phyloP scores from a whole-genome alignment of 1,284 basidiomycete species.

The Pseudozyma sp. region DNA sequence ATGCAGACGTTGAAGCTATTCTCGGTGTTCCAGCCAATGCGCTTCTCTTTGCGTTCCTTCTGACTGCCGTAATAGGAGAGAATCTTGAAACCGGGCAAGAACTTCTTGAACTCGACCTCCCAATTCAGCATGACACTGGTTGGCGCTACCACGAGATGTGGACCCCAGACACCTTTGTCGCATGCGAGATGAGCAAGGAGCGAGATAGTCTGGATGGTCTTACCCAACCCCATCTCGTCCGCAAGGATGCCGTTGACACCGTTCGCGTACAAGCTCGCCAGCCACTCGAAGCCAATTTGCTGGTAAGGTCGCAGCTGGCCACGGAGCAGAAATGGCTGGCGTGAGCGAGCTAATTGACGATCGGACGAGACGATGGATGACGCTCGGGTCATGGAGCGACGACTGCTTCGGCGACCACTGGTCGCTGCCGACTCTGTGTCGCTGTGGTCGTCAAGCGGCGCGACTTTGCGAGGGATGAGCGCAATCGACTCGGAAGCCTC shows the following conservation, averaged over 20 bases:
- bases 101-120: constrained; percentile 99
- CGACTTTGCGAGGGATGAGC: constrained; percentile 63
- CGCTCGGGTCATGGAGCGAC: constrained; percentile 45
- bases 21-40: constrained; percentile 93
- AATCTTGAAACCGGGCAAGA: constrained; percentile 91
- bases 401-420: constrained; percentile 28
- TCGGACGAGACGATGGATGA: constrained; percentile 70
- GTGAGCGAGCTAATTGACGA: constrained; percentile 57
- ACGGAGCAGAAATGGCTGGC: constrained; percentile 83
- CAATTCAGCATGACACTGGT: constrained; percentile 96
- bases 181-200: constrained; percentile 92
- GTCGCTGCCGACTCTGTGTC: constrained; percentile 41
- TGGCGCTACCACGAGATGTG: constrained; percentile 93
- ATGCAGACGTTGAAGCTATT: constrained; percentile 95
- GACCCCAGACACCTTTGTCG: constrained; percentile 94
- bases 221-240: constrained; percentile 75
- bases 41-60: constrained; percentile 90
- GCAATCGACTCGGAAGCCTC: constrained; percentile 14
- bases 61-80: constrained; percentile 91
- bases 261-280: constrained; percentile 86
- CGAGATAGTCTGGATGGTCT: constrained; percentile 96
- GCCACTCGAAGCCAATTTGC: constrained; percentile 93
- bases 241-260: constrained; percentile 92
- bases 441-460: constrained; percentile 25
- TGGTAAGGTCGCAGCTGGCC: constrained; percentile 93